These are phyloP conservation scores for Aspergillus sp. DNA, from an alignment of 2,329 filamentous ascomycete species.

Conservation along the genomic window DNA sequence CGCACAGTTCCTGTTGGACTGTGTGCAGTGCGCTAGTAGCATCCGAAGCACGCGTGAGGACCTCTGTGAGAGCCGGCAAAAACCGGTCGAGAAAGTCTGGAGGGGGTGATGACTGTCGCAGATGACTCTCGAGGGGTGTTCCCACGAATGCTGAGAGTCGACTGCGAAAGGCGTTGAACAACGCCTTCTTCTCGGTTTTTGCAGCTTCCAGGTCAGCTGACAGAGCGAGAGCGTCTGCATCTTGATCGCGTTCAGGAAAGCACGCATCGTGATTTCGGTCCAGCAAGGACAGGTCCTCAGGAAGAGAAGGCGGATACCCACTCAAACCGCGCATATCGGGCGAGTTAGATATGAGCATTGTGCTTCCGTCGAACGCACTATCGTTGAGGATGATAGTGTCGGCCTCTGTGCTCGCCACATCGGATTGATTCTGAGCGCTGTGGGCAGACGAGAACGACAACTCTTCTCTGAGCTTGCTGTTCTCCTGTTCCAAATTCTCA, in stretches of 20 bases:
- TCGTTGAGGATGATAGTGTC: slow-evolving; percentile 32
- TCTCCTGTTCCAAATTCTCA: slow-evolving; percentile 20
- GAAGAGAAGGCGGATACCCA: slow-evolving; percentile 5
- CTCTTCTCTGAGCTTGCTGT: slow-evolving; percentile 19
- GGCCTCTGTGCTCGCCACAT: slow-evolving; percentile 8
- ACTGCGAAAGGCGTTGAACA: slow-evolving; percentile 41
- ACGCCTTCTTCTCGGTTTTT: slow-evolving; percentile 36
- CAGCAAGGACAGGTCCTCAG: slow-evolving; percentile 21
- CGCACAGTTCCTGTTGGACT: slow-evolving; percentile 35
- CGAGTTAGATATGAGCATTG: slow-evolving; percentile 31
- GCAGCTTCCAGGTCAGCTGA: slow-evolving; percentile 39
- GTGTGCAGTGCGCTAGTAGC: slow-evolving; percentile 36
- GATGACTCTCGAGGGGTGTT: slow-evolving; percentile 16
- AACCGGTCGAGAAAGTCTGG: slow-evolving; percentile 39
- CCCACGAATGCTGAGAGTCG: slow-evolving; percentile 25
- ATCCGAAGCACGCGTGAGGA: slow-evolving; percentile 38
- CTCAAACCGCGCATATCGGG: slow-evolving; percentile 26
- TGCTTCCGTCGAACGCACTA: slow-evolving; percentile 23
- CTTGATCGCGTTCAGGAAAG: slow-evolving; percentile 13
- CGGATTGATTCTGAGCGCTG: slow-evolving; percentile 1
- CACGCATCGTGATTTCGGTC: slow-evolving; percentile 15
- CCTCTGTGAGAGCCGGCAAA: slow-evolving; percentile 34
- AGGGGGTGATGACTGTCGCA: slow-evolving; percentile 35
- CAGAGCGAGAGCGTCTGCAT: slow-evolving; percentile 29
- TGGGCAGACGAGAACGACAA: slow-evolving; percentile 14